Evolutionary conservation across 106 monocot genomes (phyloP).

Genomic region (Apostasia shenzhenica): DNA sequence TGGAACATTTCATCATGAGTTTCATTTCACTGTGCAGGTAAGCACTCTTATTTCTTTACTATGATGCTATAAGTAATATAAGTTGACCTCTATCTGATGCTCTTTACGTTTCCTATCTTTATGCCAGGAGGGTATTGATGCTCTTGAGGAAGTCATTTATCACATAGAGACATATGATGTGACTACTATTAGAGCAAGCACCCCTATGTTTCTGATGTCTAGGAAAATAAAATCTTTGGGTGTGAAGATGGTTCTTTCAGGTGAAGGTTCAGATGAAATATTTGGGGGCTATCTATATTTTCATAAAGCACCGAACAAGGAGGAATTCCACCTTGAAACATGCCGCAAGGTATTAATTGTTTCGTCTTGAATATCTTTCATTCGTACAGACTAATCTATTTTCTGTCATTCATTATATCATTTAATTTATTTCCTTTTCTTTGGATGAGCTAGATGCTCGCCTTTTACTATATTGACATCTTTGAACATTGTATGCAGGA

Average conservation of each 20-base stretch:
- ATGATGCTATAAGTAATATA: not conserved
- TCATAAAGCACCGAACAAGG: conserved; percentile 70
- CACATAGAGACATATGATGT: conserved; percentile 67
- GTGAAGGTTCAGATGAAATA: conserved; percentile 64
- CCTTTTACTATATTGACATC: too few relatives aligned
- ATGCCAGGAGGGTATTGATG: conserved; percentile 61
- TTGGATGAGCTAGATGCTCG: too few relatives aligned
- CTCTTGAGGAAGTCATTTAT: conserved; percentile 61
- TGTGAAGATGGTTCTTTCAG: conserved; percentile 74
- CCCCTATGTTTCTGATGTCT: conserved; percentile 69
- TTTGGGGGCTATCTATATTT: conserved; percentile 72
- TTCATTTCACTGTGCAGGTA: conserved; percentile 70
- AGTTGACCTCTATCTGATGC: not conserved
- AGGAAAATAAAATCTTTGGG: conserved; percentile 63
- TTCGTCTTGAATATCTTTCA: not conserved
- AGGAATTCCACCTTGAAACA: conserved; percentile 63
- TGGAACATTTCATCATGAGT: conserved; percentile 61
- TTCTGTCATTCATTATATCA: too few relatives aligned
- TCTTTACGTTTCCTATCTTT: not conserved
- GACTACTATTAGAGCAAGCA: conserved; percentile 62
- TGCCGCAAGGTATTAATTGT: conserved; percentile 44
- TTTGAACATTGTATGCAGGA: too few relatives aligned
- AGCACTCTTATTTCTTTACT: not conserved
- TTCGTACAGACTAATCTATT: too few relatives aligned
- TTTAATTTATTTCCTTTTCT: too few relatives aligned